phyloP scores from a whole-genome alignment of 2,329 filamentous ascomycete species.

The Penicillium sclerotiorum region DNA sequence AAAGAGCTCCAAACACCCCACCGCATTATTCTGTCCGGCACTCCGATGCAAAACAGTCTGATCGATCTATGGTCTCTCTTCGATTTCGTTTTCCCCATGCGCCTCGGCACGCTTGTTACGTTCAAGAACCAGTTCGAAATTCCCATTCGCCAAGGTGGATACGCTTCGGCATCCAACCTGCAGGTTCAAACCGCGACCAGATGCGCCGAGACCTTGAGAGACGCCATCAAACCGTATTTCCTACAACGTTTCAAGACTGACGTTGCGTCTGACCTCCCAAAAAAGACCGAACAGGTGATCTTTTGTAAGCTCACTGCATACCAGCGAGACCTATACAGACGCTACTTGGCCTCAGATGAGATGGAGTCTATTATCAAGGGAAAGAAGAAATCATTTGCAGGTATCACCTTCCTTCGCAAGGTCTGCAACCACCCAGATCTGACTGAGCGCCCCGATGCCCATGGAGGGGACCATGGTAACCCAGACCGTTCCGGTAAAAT shows the following conservation, averaged over 20 bases:
- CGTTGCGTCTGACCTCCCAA: conserved; percentile 88
- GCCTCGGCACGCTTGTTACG: conserved; percentile 84
- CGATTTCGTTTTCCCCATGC: conserved; percentile 97
- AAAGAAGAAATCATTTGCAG: conserved; percentile 78
- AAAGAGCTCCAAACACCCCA: conserved; percentile 91
- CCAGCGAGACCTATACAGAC: conserved; percentile 78
- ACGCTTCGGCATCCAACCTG: conserved; percentile 90
- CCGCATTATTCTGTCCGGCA: conserved; percentile 90
- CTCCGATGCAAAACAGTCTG: conserved; percentile 96
- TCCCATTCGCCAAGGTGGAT: conserved; percentile 89
- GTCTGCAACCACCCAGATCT: conserved; percentile 98
- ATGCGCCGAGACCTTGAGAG: conserved; percentile 90
- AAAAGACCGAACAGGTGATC: conserved; percentile 93
- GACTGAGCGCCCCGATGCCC: conserved; percentile 63
- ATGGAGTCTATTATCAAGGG: conserved; percentile 79
- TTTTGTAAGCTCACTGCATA: conserved; percentile 88
- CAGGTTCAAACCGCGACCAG: conserved; percentile 93
- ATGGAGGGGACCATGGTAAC: conserved; percentile 71
- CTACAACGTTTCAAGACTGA: conserved; percentile 91
- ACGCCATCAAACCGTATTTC: conserved; percentile 89
- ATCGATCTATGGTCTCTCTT: conserved; percentile 96
- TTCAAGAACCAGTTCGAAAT: conserved; percentile 92
- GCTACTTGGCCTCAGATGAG: conserved; percentile 79
- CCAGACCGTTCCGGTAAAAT: conserved; percentile 87
- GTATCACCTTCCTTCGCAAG: conserved; percentile 89